phyloP scores from a whole-genome alignment of 805 yeast species.

The Metschnikowia koreensis region DNA sequence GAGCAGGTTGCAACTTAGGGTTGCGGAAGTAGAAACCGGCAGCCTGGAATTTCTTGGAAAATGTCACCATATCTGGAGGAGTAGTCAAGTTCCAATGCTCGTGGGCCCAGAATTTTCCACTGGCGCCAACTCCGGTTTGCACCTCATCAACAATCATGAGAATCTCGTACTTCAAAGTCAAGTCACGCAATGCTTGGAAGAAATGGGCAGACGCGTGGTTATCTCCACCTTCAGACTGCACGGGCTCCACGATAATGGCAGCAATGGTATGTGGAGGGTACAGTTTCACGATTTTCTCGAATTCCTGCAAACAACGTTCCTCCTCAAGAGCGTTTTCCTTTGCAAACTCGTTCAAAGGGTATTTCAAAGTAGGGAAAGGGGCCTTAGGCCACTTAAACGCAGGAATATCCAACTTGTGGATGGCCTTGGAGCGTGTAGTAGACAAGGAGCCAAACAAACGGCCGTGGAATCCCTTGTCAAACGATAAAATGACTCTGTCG shows the following conservation, averaged over 20 bases:
- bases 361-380: conserved; percentile 42
- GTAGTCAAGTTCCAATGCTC: conserved; percentile 62
- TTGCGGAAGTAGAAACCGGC: conserved; percentile 70
- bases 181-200: conserved; percentile 60
- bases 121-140: conserved; percentile 73
- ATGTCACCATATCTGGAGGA: conserved; percentile 68
- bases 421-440: conserved; percentile 54
- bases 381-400: conserved; percentile 60
- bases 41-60: conserved; percentile 70
- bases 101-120: conserved; percentile 73
- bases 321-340: conserved; percentile 49
- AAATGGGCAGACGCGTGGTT: conserved; percentile 63
- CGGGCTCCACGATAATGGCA: conserved; percentile 56
- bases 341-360: conserved; percentile 36
- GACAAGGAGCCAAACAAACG: conserved; percentile 56
- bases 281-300: conserved; percentile 36
- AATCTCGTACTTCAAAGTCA: conserved; percentile 55
- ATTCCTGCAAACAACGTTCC: conserved; percentile 42
- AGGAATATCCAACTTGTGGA: conserved; percentile 59
- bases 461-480: conserved; percentile 57
- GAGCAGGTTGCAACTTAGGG: conserved; percentile 55
- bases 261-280: conserved; percentile 46
- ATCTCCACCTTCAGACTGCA: conserved; percentile 77
- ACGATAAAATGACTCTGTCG: conserved; percentile 52
- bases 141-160: conserved; percentile 70